phyloP scores from a whole-genome alignment of 2,329 filamentous ascomycete species.

The Chaetoscypha palmicola region DNA sequence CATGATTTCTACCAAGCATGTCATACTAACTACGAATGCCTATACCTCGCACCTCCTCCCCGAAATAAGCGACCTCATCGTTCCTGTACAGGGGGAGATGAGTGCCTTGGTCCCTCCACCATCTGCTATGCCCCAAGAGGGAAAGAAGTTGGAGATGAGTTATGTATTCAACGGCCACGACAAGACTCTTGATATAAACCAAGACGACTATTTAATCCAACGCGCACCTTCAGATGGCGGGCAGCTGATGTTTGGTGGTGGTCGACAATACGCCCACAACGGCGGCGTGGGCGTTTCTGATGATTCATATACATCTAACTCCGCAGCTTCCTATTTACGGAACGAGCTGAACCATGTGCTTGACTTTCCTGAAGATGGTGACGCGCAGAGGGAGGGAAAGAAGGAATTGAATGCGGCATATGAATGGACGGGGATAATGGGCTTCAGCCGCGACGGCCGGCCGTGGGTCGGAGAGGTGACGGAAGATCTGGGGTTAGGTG shows the following conservation, averaged over 20 bases:
- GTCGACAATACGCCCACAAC: slow-evolving; percentile 48
- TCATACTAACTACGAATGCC: slow-evolving; percentile 76
- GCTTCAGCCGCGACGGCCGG: slow-evolving; percentile 57
- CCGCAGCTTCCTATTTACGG: slow-evolving; percentile 28
- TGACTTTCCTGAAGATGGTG: slow-evolving; percentile 14
- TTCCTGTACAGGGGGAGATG: slow-evolving; percentile 72
- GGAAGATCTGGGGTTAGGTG: slow-evolving; percentile 41
- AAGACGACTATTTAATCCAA: slow-evolving; percentile 69
- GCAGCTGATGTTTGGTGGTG: slow-evolving; percentile 51
- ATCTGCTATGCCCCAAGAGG: slow-evolving; percentile 21
- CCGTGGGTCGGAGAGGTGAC: slow-evolving; percentile 70
- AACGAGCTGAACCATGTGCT: slow-evolving; percentile 22
- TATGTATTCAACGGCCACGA: slow-evolving; percentile 54
- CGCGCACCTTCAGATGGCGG: slow-evolving; percentile 46
- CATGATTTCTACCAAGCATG: slow-evolving; percentile 50
- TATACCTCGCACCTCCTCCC: slow-evolving; percentile 75
- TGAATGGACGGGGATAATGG: slow-evolving; percentile 76
- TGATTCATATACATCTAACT: slow-evolving; percentile 50
- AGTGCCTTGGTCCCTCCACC: slow-evolving; percentile 54
- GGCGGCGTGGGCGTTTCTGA: slow-evolving; percentile 51
- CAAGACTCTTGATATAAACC: slow-evolving; percentile 35
- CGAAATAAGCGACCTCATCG: slow-evolving; percentile 60
- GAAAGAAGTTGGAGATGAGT: slow-evolving; percentile 19
- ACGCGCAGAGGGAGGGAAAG: slow-evolving; percentile 18
- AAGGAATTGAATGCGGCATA: slow-evolving; percentile 40